A percentile compares a stretch with the other conserved stretches of the same genome.
phyloP scores from a whole-genome alignment of 1,284 basidiomycete genomes.

The Anthracocystis walkeri region DNA sequence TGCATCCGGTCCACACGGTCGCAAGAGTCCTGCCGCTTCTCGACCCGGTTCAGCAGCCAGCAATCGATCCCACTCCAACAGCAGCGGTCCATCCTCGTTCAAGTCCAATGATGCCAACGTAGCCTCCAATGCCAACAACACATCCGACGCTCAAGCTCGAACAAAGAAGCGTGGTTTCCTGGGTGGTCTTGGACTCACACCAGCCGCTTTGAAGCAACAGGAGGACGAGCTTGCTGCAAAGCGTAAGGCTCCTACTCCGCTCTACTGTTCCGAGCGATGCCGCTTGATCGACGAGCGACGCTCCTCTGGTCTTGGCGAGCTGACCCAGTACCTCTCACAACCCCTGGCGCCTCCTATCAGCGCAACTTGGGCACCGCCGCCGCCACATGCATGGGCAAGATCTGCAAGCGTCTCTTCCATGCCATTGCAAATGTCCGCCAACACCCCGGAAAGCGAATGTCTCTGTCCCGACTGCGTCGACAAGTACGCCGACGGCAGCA shows the following conservation, averaged over 20 bases:
- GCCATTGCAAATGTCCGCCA: slow-evolving; percentile 18
- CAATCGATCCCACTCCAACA: slow-evolving; percentile 44
- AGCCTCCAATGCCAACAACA: slow-evolving; percentile 9
- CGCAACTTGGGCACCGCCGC: slow-evolving; percentile 26
- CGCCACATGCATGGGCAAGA: slow-evolving; percentile 17
- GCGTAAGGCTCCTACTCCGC: slow-evolving; percentile 48
- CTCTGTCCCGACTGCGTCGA: slow-evolving; percentile 59
- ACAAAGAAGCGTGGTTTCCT: slow-evolving; percentile 53
- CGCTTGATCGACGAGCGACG: slow-evolving; percentile 59
- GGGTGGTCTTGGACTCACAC: slow-evolving; percentile 52
- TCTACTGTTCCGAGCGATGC: slow-evolving; percentile 65
- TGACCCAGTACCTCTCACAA: slow-evolving; percentile 54
- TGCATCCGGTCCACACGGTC: slow-evolving; percentile 7
- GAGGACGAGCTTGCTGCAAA: slow-evolving; percentile 46
- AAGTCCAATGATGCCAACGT: slow-evolving; percentile 43
- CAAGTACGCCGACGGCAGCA: slow-evolving; percentile 49
- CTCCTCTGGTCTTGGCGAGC: slow-evolving; percentile 51
- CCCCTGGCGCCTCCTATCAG: slow-evolving; percentile 31
- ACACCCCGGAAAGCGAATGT: slow-evolving; percentile 61
- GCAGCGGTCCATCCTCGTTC: slow-evolving; percentile 45
- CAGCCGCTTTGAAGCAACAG: slow-evolving; percentile 52
- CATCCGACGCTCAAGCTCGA: slow-evolving; percentile 17
- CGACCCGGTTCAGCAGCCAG: slow-evolving; percentile 48
- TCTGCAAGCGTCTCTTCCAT: slow-evolving; percentile 41
- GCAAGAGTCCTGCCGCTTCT: slow-evolving; percentile 41